Evolutionary conservation across 208 protist genomes (phyloP), one percentile per base, ranked within the genome.

Genomic region (Leishmania turanica): DNA sequence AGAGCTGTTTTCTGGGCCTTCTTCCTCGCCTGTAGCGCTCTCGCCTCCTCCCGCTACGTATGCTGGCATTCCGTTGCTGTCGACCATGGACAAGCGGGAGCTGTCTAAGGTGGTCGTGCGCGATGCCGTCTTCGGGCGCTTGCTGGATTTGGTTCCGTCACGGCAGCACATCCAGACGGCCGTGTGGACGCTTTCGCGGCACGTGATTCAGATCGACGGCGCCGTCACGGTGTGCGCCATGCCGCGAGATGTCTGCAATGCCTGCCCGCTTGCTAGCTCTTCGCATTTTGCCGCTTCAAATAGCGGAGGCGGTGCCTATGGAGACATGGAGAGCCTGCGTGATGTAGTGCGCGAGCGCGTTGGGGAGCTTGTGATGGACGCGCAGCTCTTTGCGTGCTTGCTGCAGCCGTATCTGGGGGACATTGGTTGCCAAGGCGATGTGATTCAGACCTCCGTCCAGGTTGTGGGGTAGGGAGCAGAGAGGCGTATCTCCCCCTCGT

Each of bases 81-180:
- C 85, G 24, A 91, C 88, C n/a, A 71, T 89, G 75, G 88, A 91
- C 71, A 84, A 77, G 76, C 88, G 88, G 1, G 88, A 91, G 85
- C 69, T 91, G 34, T 91, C 88, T 40, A 91, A 91, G 80, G 81
- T 91, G 49, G 75, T 91, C 1, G 58, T 89, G 64, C 88, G 88
- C 51, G 88, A 91, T 66, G 88, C 85, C n/a, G 78, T 91, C 34
- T 91, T 82, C 34, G 82, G 83, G 11, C 81, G 86, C n/a, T 60
- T 91, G 66, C 83, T 91, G 47, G 83, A 91, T 72, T 60, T 91
- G 60, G 81, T 89, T 21, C 81, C 80, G 0, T 80, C 78, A 24
- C 81, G 88, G 11, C 77, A 80, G 69, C 79, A 86, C 58, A 82
- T 91, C 11, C 83, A 87, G 70, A 81, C 76, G 17, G 86, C 83